Base-by-base conservation (phyloP, 208 protist genomes). In the Leishmania braziliensis region DNA sequence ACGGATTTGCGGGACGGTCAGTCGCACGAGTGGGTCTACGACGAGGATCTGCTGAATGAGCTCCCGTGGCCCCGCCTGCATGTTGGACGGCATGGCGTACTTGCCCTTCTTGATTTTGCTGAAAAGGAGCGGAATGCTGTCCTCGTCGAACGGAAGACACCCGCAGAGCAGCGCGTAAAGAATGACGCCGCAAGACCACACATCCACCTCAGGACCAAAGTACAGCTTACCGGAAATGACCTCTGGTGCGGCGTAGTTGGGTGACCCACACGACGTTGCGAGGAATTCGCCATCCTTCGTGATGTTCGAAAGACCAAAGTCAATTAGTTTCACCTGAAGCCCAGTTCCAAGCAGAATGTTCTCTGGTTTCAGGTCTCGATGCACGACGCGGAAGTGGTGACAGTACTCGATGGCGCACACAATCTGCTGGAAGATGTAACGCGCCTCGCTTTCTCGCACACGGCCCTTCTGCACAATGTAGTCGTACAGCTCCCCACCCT, bases 321-420 rank as follows among this genome's bases (percentile, higher is more conserved):
- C 98, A 65, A 97, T 97, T 33, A 99, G 90, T 84, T 98, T 98
- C 46, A 99, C 94, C 86, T 98, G 96, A 72, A 96, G 85, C 43
- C 95, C 90, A 5, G 89, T 87, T 26, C 95, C 94, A 23, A 99
- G 87, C 0, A 99, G 84, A 53, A 98, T 91, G 80, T 99, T 99
- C 82, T 99, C 96, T 26, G 96, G 96, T 79, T 99, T 99, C 39
- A 99, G 75, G 85, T 99, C 97, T 9, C 97, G 91, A 82, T 99
- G 98, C 29, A 98, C 93, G 56, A 99, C 94, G 51, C 92, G 88
- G 84, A 96, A 97, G 80, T 97, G 91, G 88, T 99, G 99, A 90
- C 99, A 99, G 86, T 99, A 99, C 81, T 99, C 97, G 5, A 99
- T 90, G 20, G 98, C 99, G 29, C 95, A 99, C 12, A 99, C 98